These are phyloP conservation scores for Penicillium verhagenii DNA, from an alignment of 495 filamentous ascomycete genomes.

Conservation along the genomic window DNA sequence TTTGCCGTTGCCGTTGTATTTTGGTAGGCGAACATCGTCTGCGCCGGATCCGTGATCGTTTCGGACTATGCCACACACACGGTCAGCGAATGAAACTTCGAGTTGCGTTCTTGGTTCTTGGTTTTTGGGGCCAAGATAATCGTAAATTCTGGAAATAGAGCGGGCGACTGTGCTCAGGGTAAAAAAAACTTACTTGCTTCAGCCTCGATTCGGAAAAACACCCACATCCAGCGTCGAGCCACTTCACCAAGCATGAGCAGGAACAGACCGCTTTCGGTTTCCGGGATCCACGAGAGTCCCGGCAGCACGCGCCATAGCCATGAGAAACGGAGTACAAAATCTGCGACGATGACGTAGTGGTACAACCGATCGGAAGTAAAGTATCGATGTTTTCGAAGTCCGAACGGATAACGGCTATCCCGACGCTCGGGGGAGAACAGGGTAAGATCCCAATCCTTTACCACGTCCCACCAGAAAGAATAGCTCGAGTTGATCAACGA, in stretches of 20 bases:
- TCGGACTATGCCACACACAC: not conserved
- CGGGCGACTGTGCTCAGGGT: not conserved
- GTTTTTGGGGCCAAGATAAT: too few relatives aligned
- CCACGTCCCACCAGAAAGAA: conserved; percentile 97
- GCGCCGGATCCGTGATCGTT: conserved; percentile 52
- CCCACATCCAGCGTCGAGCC: conserved; percentile 89
- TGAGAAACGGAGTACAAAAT: conserved; percentile 79
- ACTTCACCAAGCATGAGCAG: conserved; percentile 85
- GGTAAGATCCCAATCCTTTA: conserved; percentile 93
- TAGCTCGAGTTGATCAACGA: conserved; percentile 82
- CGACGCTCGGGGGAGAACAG: conserved; percentile 60
- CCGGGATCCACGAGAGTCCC: conserved; percentile 75
- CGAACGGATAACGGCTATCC: conserved; percentile 67
- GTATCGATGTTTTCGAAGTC: conserved; percentile 68
- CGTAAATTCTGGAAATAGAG: not conserved
- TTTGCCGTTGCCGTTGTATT: conserved; percentile 43
- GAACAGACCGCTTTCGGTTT: conserved; percentile 84
- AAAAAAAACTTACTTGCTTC: conserved; percentile 71
- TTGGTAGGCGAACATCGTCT: conserved; percentile 55
- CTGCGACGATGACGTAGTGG: conserved; percentile 76
- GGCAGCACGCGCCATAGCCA: conserved; percentile 85
- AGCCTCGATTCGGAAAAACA: conserved; percentile 90
- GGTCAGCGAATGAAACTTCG: conserved; percentile 18
- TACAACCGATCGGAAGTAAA: conserved; percentile 71
- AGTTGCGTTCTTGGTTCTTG: not conserved